Evolutionary conservation across 1,139 yeast genomes (phyloP), one percentile per base, ranked within the genome.

Genomic region (Blastobotrys indianensis): DNA sequence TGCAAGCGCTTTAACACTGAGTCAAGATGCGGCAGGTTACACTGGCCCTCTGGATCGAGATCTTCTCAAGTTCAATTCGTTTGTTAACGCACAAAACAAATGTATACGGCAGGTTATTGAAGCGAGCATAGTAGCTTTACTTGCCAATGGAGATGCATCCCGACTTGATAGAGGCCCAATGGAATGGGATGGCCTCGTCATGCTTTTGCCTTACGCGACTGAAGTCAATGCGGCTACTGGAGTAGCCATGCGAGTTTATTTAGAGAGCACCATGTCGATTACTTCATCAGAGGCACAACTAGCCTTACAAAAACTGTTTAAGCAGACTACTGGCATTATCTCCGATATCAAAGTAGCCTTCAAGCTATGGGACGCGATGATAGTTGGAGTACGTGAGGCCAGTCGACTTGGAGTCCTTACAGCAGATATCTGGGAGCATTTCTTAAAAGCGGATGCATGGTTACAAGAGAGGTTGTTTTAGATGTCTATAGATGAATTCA

Each of bases 21-120:
- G 75, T 16, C 78, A 80, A 53, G 69, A 65, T 20, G 81, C 84
- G 4, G 73, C 76, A 32, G 79, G 79, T 51, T 76, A 81, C 59
- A 77, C 77, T 48, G 92, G 92, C 0, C 90, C 92, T 4, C 69
- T 84, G 37, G 82, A 85, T 20, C 73, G 83, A 51, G 73, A 75
- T 45, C 69, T 85, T 32, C 67, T 83, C 46, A 72, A 77, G 37
- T 85, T 83, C 61, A 76, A 92, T 59, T 82, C 88, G 12, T 80
- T 81, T 49, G 63, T 82, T 42, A 74, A 79, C 48, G 76, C 77
- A 44, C 66, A 84, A 42, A 72, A 74, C 32, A 65, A 65, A 15
- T 73, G 73, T 41, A 63, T 80, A 39, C 74, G 79, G 48, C 80
- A 80, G 54, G 65, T 81, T 11, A 62, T 80, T 37, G 85, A 81